Evolutionary conservation across 108 stramenopile species (phyloP).

Genomic region (Stephanodiscus triporus): DNA sequence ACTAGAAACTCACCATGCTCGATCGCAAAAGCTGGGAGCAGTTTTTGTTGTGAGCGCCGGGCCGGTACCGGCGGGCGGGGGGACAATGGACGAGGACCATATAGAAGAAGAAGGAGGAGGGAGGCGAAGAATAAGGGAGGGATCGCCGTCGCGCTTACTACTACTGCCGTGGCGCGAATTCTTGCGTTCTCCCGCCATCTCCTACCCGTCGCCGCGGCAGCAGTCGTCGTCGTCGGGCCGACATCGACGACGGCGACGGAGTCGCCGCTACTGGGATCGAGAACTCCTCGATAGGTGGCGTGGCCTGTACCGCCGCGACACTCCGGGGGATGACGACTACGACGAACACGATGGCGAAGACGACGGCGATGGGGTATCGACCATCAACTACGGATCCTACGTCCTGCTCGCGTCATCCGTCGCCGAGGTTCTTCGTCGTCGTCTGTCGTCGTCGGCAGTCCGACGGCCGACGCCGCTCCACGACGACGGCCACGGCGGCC

Average conservation of each 20-base stretch:
- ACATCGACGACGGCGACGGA: neutral
- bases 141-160: neutral
- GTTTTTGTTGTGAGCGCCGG: no score
- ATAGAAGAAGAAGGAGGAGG: neutral
- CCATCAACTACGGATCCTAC: conserved; percentile 27
- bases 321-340: neutral
- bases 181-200: conserved; percentile 1
- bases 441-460: conserved; percentile 4
- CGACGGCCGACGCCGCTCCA: no score
- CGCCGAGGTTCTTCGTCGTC: conserved; percentile 4
- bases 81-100: no score
- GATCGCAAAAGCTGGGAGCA: no score
- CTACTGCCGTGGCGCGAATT: neutral
- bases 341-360: neutral
- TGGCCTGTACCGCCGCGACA: no score
- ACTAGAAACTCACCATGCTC: no score
- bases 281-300: conserved; percentile 19
- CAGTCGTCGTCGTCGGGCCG: neutral
- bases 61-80: no score
- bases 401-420: conserved; percentile 1
- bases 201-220: neutral
- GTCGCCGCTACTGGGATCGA: conserved; percentile 16
- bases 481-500: neutral
- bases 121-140: neutral
- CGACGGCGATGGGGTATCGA: conserved; percentile 2